A percentile compares a stretch with the other conserved stretches of the same genome.
Conservation (phyloP, 2,329 filamentous ascomycete genomes). For the Pseudogymnoascus sp. region DNA sequence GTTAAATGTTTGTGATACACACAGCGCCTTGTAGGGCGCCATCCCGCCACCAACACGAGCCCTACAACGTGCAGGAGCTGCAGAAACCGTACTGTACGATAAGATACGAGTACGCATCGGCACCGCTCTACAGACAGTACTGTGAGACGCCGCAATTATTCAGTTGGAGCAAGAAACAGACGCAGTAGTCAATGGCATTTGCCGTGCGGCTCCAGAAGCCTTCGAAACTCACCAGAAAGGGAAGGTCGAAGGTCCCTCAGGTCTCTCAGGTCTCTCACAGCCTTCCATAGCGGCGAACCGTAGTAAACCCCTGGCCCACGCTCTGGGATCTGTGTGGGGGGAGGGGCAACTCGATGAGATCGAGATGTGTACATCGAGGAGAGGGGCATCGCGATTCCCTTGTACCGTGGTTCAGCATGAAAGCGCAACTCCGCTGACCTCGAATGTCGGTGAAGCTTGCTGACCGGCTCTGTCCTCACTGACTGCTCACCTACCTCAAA, state of each 20-base stretch:
- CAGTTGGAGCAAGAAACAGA: neutral
- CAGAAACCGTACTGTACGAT: neutral
- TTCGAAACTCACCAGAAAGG: neutral
- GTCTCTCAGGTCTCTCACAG: neutral
- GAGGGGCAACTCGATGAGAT: neutral
- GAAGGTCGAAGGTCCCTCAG: neutral
- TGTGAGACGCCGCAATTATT: too few relatives aligned
- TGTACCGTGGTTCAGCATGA: neutral
- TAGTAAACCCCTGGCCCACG: neutral
- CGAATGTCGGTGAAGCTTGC: neutral
- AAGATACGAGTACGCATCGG: neutral
- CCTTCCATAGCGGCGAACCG: neutral
- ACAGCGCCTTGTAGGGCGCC: neutral
- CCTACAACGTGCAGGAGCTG: conserved; percentile 2
- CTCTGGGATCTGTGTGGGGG: neutral
- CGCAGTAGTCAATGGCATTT: neutral
- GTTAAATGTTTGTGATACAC: conserved; percentile 6
- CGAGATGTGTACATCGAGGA: neutral
- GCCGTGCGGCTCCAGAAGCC: neutral
- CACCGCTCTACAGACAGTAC: neutral
- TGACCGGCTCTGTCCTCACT: neutral
- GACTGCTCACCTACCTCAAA: neutral
- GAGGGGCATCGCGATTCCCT: neutral
- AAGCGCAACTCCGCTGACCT: neutral
- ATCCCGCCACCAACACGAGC: neutral